Evolutionary conservation across 2,329 filamentous ascomycete species (phyloP).

Genomic region (Colletotrichum salicis): DNA sequence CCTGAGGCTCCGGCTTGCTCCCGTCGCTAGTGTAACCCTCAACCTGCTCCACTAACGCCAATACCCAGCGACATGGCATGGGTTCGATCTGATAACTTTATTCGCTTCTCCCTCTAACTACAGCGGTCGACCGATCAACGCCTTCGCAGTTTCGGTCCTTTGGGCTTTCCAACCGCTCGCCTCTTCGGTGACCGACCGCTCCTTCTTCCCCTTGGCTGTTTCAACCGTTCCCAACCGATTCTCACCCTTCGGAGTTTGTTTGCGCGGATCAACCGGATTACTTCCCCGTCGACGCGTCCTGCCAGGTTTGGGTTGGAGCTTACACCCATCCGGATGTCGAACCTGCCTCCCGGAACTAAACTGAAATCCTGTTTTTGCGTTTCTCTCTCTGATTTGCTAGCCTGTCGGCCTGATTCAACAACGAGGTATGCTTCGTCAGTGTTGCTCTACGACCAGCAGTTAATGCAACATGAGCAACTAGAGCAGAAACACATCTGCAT

Average conservation of each 20-base stretch:
- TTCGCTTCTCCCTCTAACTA: conserved; percentile 10
- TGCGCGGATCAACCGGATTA: not conserved
- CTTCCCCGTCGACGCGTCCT: conserved; percentile 4
- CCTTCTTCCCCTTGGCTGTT: not conserved
- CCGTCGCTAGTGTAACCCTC: conserved; percentile 2
- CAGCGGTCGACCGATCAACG: conserved; percentile 6
- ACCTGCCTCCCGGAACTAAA: not conserved
- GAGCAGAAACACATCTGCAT: not conserved
- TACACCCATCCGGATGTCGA: not conserved
- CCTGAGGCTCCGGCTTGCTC: conserved; percentile 1
- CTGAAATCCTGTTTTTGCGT: not conserved
- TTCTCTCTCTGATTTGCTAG: not conserved
- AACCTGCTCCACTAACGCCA: not conserved
- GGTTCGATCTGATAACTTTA: conserved; percentile 34
- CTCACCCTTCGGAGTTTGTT: not conserved
- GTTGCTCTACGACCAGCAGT: not conserved
- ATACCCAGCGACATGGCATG: conserved; percentile 17
- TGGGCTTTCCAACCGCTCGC: conserved; percentile 6
- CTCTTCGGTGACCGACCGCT: conserved; percentile 3
- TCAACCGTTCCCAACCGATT: not conserved
- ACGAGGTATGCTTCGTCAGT: not conserved
- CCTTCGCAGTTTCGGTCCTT: not conserved
- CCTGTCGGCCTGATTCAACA: not conserved
- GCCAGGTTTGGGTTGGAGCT: not conserved
- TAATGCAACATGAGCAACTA: not conserved